phyloP scores from a whole-genome alignment of 495 filamentous ascomycete species.

The Aspergillus heteromorphus region DNA sequence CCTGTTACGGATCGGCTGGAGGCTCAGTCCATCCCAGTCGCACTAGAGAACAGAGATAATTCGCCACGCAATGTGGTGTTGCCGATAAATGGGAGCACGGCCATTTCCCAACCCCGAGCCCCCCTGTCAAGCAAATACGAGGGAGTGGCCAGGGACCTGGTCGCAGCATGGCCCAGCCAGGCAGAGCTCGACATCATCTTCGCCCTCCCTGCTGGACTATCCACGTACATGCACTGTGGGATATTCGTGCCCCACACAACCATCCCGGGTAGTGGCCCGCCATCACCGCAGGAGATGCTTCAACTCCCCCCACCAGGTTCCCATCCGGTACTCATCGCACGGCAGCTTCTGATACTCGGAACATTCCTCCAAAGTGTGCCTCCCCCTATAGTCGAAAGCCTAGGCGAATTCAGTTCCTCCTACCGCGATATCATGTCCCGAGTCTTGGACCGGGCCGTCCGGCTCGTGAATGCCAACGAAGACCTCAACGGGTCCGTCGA shows the following conservation, averaged over 20 bases:
- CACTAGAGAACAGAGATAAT: background rate
- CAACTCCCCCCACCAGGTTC: conserved; percentile 28
- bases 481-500: conserved; percentile 40
- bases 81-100: too few species aligned
- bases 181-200: conserved; percentile 30
- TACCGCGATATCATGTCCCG: conserved; percentile 26
- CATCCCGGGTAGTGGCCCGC: too few species aligned
- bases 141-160: conserved; percentile 18
- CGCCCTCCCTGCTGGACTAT: conserved; percentile 21
- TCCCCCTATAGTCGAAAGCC: conserved; percentile 12
- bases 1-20: background rate
- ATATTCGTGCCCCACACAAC: conserved; percentile 20
- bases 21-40: background rate
- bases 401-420: background rate
- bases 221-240: conserved; percentile 19
- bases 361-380: conserved; percentile 36
- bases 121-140: conserved; percentile 12
- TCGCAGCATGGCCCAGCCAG: conserved; percentile 34
- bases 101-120: background rate
- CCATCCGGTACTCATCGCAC: conserved; percentile 43
- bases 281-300: conserved; percentile 26
- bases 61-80: too few species aligned
- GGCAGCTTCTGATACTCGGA: conserved; percentile 38
- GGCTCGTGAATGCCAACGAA: conserved; percentile 42
- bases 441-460: conserved; percentile 30